These are phyloP conservation scores for Diaporthe caulivora DNA, from an alignment of 2,329 filamentous ascomycete species.

Conservation along the genomic window DNA sequence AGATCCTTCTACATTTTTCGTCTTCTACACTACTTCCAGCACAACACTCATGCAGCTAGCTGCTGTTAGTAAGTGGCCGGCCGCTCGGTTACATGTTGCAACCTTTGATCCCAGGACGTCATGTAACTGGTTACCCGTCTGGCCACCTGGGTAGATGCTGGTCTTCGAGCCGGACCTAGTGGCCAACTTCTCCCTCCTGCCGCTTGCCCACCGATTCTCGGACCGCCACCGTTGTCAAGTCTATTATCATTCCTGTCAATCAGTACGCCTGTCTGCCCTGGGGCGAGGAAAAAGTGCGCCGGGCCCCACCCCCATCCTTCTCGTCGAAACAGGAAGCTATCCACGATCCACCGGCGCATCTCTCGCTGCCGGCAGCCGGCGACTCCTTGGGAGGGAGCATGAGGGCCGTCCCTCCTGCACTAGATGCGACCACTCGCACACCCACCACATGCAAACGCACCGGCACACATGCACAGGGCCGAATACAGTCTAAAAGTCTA, in stretches of 20 bases:
- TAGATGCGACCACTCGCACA: neutral
- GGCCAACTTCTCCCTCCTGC: neutral
- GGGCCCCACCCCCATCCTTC: neutral
- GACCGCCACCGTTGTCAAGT: slow-evolving; percentile 21
- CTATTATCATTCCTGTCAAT: neutral
- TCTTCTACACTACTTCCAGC: neutral
- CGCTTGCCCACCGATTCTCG: slow-evolving; percentile 33
- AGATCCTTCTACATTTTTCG: slow-evolving; percentile 18
- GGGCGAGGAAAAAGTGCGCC: neutral
- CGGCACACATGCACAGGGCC: neutral
- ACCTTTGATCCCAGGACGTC: slow-evolving; percentile 1
- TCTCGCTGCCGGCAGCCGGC: slow-evolving; percentile 17
- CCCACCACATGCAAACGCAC: neutral
- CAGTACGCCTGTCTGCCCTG: neutral
- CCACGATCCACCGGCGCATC: neutral
- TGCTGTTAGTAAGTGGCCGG: neutral
- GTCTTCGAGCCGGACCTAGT: slow-evolving; percentile 1
- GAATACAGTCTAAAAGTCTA: slow-evolving; percentile 16
- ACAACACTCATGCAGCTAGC: neutral
- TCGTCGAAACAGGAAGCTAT: slow-evolving; percentile 12
- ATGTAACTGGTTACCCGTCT: neutral
- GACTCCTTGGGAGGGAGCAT: slow-evolving; percentile 5
- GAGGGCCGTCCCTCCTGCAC: neutral
- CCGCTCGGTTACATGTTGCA: neutral
- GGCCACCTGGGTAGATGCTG: neutral